Percentiles rank a stretch among this genome's conserved stretches.
Evolutionary conservation across 2,329 filamentous ascomycete genomes (phyloP).

Genomic region (Teratosphaeria pseudoeucalypti): DNA sequence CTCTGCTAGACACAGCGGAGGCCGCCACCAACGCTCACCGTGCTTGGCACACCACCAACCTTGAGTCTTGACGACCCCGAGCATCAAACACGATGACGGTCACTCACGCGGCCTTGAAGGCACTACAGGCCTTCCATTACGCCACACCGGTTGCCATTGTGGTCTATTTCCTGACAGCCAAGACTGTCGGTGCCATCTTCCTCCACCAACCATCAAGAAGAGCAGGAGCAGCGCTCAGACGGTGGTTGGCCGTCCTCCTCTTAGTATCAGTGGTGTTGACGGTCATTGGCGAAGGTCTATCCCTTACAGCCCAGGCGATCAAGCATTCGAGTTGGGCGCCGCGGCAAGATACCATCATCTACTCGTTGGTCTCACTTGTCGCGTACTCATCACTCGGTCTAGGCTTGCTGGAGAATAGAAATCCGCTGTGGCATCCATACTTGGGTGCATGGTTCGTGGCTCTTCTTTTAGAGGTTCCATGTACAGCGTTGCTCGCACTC

Average conservation of each 20-base stretch:
- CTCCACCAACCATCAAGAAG: slow-evolving; percentile 16
- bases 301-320: slow-evolving; percentile 10
- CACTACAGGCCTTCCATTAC: slow-evolving; percentile 18
- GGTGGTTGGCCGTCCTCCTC: slow-evolving; percentile 11
- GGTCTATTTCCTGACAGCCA: slow-evolving; percentile 18
- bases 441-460: slow-evolving; percentile 16
- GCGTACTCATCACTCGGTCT: slow-evolving; percentile 14
- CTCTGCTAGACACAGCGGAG: neutral
- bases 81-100: neutral
- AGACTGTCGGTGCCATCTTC: slow-evolving; percentile 17
- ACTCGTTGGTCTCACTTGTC: slow-evolving; percentile 11
- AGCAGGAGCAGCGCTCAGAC: slow-evolving; percentile 5
- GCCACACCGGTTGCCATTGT: slow-evolving; percentile 14
- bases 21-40: neutral
- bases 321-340: slow-evolving; percentile 5
- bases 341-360: slow-evolving; percentile 16
- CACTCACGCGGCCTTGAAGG: neutral
- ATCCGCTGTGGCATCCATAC: slow-evolving; percentile 22
- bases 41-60: neutral
- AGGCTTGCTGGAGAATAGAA: slow-evolving; percentile 14
- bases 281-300: slow-evolving; percentile 12
- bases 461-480: slow-evolving; percentile 13
- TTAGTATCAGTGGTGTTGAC: slow-evolving; percentile 11
- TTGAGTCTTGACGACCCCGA: neutral
- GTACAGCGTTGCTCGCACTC: slow-evolving; percentile 11